Percentiles rank a stretch among this genome's conserved stretches.
Conservation (phyloP, 768 basidiomycete species). For the Lyophyllum shimeji region DNA sequence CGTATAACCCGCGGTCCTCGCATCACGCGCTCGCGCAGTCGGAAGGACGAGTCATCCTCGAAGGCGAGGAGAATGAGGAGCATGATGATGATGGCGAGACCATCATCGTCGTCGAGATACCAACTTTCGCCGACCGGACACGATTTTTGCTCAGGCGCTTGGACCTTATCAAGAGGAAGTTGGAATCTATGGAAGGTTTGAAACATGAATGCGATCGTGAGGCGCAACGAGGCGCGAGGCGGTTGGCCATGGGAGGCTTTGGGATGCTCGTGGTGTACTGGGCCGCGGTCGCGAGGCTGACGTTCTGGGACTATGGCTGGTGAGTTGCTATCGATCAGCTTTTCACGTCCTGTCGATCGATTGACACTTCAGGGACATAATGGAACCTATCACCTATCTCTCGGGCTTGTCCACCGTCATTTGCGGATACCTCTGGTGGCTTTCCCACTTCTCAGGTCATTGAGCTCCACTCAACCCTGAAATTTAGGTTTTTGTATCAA, state of each 20-base stretch:
- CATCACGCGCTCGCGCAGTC: constrained; percentile 2
- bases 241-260: constrained; percentile 59
- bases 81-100: constrained; percentile 15
- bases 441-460: background rate
- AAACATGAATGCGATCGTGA: constrained; percentile 56
- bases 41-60: background rate
- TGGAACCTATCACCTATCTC: constrained; percentile 72
- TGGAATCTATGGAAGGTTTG: constrained; percentile 50
- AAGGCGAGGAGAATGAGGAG: background rate
- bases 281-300: constrained; percentile 61
- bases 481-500: constrained; percentile 54
- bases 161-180: constrained; percentile 37
- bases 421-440: constrained; percentile 58
- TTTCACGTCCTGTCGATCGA: background rate
- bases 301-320: constrained; percentile 63
- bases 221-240: constrained; percentile 54
- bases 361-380: constrained; percentile 47
- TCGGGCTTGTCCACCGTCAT: constrained; percentile 61
- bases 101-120: constrained; percentile 53
- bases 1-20: constrained; percentile 17
- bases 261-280: constrained; percentile 63
- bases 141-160: constrained; percentile 54
- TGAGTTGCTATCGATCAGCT: constrained; percentile 18
- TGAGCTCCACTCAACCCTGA: background rate
- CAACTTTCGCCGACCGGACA: constrained; percentile 63